phyloP scores from a whole-genome alignment of 306 rosid genomes.

The Quercus glauca region DNA sequence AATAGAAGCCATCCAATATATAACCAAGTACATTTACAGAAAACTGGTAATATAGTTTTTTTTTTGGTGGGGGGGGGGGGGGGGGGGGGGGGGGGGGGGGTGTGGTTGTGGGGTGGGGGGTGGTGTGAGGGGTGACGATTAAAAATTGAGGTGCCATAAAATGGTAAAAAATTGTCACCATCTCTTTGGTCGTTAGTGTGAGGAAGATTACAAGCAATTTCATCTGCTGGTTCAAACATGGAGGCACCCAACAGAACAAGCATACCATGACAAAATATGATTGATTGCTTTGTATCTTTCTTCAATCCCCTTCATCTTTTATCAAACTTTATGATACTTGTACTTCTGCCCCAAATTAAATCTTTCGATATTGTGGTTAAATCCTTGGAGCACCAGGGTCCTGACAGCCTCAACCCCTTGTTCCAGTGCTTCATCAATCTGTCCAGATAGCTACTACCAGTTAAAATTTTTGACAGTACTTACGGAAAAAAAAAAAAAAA shows the following conservation, averaged over 20 bases:
- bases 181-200: neutral
- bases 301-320: neutral
- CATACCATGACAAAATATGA: neutral
- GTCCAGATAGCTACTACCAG: conserved; percentile 15
- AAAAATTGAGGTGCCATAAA: neutral
- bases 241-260: neutral
- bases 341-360: conserved; percentile 84
- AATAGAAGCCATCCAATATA: neutral
- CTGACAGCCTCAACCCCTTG: conserved; percentile 79
- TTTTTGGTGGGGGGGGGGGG: too few species aligned
- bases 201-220: neutral
- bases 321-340: conserved; percentile 75
- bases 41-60: too few species aligned
- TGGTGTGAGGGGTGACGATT: too few species aligned
- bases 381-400: conserved; percentile 59
- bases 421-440: conserved; percentile 70
- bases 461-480: neutral
- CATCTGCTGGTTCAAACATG: neutral
- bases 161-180: neutral
- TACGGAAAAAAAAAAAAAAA: neutral
- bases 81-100: neutral
- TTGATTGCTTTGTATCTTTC: neutral
- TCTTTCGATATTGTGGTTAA: conserved; percentile 54
- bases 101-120: too few species aligned
- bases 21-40: too few species aligned